Conservation (phyloP, 202 grass and related monocot genomes). For the Cymbopogon flexuosus region DNA sequence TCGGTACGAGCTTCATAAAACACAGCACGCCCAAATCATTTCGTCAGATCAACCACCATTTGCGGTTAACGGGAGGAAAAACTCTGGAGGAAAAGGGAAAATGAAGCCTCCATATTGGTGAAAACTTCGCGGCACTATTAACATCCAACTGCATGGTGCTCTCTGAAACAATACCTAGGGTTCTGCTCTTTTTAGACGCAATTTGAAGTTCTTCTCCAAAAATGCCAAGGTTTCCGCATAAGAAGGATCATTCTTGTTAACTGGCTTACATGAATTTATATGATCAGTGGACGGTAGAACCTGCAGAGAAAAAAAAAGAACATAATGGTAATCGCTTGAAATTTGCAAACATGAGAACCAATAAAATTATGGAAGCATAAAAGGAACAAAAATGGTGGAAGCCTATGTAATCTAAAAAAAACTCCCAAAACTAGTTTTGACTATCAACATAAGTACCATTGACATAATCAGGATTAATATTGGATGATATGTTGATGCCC, state of each 20-base stretch:
- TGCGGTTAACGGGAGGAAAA: neutral
- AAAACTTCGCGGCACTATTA: neutral
- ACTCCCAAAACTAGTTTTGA: constrained; percentile 1
- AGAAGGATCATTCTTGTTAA: constrained; percentile 82
- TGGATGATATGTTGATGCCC: neutral
- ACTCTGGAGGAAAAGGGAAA: neutral
- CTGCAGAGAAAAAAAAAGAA: constrained; percentile 28
- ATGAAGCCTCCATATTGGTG: neutral
- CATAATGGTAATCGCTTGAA: neutral
- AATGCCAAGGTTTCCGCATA: constrained; percentile 84
- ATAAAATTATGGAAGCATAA: neutral
- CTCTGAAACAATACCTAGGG: constrained; percentile 14
- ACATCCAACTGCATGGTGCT: neutral
- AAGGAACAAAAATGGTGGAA: neutral
- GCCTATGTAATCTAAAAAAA: neutral
- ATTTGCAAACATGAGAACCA: neutral
- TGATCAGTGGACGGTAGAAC: constrained; percentile 79
- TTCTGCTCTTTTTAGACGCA: constrained; percentile 14
- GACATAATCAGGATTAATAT: neutral
- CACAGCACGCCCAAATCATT: constrained; percentile 35
- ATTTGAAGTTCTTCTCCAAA: constrained; percentile 63
- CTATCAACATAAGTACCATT: neutral
- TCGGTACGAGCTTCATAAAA: constrained; percentile 49
- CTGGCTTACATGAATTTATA: constrained; percentile 92
- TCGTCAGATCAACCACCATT: neutral